Percentiles rank a stretch among this genome's conserved stretches.
Evolutionary conservation across 2,329 filamentous ascomycete genomes (phyloP).

Genomic region (Clonostachys rhizophaga): DNA sequence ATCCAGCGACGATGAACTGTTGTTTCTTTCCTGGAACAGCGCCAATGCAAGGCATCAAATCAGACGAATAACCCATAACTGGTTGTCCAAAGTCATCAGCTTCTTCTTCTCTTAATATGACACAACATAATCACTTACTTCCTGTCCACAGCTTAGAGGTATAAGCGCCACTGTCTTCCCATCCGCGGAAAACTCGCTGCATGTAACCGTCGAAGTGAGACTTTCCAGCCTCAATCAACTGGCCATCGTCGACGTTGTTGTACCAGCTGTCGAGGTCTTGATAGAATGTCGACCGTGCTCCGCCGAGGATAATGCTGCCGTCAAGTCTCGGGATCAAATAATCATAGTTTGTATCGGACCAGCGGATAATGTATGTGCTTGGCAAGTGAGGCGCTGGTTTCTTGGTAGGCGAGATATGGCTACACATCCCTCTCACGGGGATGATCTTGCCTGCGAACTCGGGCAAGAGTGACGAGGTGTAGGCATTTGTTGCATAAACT

Average conservation of each 20-base stretch:
- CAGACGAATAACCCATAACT: slow-evolving; percentile 33
- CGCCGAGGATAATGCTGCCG: slow-evolving; percentile 36
- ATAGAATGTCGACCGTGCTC: slow-evolving; percentile 25
- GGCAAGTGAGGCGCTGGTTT: no score
- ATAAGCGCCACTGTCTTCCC: slow-evolving; percentile 33
- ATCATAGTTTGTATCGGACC: slow-evolving; percentile 11
- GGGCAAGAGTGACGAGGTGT: neutral
- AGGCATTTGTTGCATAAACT: neutral
- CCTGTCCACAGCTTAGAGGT: slow-evolving; percentile 34
- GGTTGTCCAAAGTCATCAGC: no score
- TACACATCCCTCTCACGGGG: neutral
- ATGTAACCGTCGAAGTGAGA: slow-evolving; percentile 38
- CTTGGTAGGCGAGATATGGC: no score
- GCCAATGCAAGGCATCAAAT: slow-evolving; percentile 35
- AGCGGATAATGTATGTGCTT: slow-evolving; percentile 4
- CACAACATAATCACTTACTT: slow-evolving; percentile 34
- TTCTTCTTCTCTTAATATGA: no score
- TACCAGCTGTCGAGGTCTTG: slow-evolving; percentile 30
- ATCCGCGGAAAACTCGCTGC: slow-evolving; percentile 36
- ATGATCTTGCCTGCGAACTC: neutral
- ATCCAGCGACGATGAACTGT: slow-evolving; percentile 39
- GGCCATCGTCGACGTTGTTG: slow-evolving; percentile 33
- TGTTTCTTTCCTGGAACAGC: slow-evolving; percentile 14
- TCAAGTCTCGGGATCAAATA: slow-evolving; percentile 34
- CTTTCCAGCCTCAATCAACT: slow-evolving; percentile 27